Conservation (phyloP, 2,329 filamentous ascomycete genomes). For the Bipolaris gigantea region DNA sequence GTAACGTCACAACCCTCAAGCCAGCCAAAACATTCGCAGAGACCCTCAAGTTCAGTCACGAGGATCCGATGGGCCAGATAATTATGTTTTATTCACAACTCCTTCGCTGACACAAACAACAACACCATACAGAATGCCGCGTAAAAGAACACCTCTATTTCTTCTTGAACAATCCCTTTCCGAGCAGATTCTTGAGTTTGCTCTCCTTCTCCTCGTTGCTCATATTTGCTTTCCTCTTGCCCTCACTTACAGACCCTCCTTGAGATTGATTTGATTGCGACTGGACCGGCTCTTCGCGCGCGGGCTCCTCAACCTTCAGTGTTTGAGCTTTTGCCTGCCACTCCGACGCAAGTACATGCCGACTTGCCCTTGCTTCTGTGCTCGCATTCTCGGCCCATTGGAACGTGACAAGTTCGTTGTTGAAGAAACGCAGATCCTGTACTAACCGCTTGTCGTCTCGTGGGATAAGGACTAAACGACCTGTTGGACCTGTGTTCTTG, state of each 20-base stretch:
- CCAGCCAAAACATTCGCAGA: neutral
- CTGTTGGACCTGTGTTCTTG: slow-evolving; percentile 61
- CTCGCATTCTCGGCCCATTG: slow-evolving; percentile 69
- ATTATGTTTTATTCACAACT: neutral
- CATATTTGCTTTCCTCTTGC: slow-evolving; percentile 37
- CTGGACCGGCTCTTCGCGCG: slow-evolving; percentile 13
- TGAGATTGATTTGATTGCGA: slow-evolving; percentile 5
- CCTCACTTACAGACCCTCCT: slow-evolving; percentile 29
- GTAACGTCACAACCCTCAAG: neutral
- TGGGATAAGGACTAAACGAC: slow-evolving; percentile 49
- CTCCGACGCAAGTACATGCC: slow-evolving; percentile 62
- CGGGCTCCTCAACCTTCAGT: slow-evolving; percentile 64
- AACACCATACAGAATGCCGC: neutral
- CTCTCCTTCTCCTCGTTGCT: slow-evolving; percentile 44
- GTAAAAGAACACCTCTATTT: slow-evolving; percentile 14
- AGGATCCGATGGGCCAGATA: neutral
- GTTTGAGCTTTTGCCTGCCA: slow-evolving; percentile 64
- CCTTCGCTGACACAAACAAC: neutral
- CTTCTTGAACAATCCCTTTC: slow-evolving; percentile 42
- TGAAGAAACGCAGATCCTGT: slow-evolving; percentile 68
- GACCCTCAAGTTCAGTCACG: neutral
- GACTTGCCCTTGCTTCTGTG: slow-evolving; percentile 55
- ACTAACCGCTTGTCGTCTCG: slow-evolving; percentile 64
- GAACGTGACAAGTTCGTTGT: slow-evolving; percentile 74
- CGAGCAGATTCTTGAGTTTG: slow-evolving; percentile 45